These are phyloP conservation scores for Schwanniomyces pseudopolymorphus DNA, from an alignment of 805 yeast genomes.

Conservation along the genomic window DNA sequence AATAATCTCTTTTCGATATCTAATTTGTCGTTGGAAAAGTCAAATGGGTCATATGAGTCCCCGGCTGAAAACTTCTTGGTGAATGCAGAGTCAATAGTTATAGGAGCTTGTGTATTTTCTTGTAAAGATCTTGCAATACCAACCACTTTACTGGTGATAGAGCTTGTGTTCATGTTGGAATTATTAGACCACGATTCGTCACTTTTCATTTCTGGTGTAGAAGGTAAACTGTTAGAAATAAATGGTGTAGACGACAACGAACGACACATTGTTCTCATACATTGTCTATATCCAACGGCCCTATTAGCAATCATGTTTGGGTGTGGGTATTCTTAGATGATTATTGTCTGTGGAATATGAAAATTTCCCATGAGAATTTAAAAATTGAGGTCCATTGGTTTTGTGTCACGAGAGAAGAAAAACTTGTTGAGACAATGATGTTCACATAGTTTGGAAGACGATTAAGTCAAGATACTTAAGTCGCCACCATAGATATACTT, in stretches of 20 bases:
- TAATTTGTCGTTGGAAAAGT: conserved; percentile 62
- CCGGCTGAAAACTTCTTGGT: conserved; percentile 50
- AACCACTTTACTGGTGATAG: conserved; percentile 31
- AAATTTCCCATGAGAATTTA: not conserved
- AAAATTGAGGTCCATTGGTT: not conserved
- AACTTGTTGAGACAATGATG: conserved; percentile 1
- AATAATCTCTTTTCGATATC: conserved; percentile 45
- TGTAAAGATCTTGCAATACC: conserved; percentile 33
- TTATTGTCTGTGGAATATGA: not conserved
- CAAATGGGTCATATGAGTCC: conserved; percentile 76
- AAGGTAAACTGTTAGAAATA: conserved; percentile 17
- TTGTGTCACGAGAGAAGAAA: not conserved
- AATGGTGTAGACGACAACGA: not conserved
- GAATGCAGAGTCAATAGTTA: conserved; percentile 30
- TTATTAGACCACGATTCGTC: conserved; percentile 25
- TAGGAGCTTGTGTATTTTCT: conserved; percentile 32
- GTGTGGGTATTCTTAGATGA: not conserved
- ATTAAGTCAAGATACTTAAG: not conserved
- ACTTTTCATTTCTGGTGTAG: conserved; percentile 32
- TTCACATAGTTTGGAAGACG: not conserved
- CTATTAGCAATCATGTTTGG: not conserved
- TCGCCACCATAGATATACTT: not conserved
- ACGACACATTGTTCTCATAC: not conserved
- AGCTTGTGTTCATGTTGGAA: conserved; percentile 4
- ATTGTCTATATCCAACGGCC: not conserved